A percentile compares a stretch with the other conserved stretches of the same genome.
Evolutionary conservation across 1,284 basidiomycete genomes (phyloP).

Genomic region (Puccinia sorghi): DNA sequence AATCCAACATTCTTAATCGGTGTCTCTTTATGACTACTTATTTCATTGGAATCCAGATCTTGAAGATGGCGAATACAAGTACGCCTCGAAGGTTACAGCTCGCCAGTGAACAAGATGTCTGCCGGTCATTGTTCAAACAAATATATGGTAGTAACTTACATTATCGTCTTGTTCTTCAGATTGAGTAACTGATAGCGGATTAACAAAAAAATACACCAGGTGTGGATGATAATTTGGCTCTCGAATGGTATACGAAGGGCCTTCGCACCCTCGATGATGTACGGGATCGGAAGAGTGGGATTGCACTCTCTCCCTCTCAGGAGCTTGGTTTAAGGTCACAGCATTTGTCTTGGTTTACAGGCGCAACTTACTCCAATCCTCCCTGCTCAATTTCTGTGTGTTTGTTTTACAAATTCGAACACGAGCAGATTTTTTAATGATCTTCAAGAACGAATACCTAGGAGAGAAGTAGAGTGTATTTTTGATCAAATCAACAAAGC

Average conservation of each 20-base stretch:
- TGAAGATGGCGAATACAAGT: conserved; percentile 26
- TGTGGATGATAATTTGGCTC: conserved; percentile 60
- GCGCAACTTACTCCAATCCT: neutral
- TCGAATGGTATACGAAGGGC: conserved; percentile 72
- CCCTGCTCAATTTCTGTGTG: neutral
- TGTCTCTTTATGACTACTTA: neutral
- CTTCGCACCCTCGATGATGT: conserved; percentile 77
- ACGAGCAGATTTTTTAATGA: conserved; percentile 60
- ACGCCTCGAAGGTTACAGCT: conserved; percentile 33
- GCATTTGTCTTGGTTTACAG: neutral
- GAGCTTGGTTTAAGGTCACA: conserved; percentile 57
- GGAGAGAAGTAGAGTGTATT: conserved; percentile 72
- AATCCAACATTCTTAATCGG: neutral
- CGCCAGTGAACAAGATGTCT: conserved; percentile 18
- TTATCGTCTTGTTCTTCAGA: no score
- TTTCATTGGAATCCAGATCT: neutral
- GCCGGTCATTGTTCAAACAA: conserved; percentile 4
- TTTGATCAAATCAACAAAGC: conserved; percentile 71
- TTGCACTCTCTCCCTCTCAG: conserved; percentile 69
- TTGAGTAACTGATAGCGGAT: neutral
- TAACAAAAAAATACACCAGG: neutral
- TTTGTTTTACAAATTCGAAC: conserved; percentile 1
- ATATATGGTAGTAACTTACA: neutral
- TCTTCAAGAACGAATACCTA: conserved; percentile 76
- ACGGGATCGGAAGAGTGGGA: conserved; percentile 64